These are phyloP conservation scores for Pneumocystis carinii DNA, from an alignment of 1,139 yeast species.

Conservation along the genomic window DNA sequence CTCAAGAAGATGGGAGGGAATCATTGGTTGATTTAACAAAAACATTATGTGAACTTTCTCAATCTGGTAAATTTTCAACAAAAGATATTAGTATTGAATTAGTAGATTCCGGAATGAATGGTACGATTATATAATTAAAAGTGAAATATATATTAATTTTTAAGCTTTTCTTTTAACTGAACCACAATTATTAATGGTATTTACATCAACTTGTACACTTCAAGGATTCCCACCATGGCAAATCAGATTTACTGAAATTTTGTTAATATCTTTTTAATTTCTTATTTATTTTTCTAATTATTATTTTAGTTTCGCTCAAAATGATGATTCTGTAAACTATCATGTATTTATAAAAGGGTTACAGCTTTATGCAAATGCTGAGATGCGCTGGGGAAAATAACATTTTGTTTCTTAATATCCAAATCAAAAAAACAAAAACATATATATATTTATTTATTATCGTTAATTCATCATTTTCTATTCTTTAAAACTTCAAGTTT, in stretches of 20 bases:
- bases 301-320: constrained; percentile 5
- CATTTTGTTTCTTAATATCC: too few species aligned
- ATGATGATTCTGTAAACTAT: neutral
- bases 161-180: constrained; percentile 64
- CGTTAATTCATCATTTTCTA: neutral
- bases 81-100: constrained; percentile 58
- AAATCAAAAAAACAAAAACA: too few species aligned
- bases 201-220: constrained; percentile 72
- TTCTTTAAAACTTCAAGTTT: neutral
- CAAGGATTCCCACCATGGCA: constrained; percentile 99
- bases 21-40: constrained; percentile 78
- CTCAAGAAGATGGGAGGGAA: constrained; percentile 74
- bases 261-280: constrained; percentile 18
- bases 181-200: constrained; percentile 73
- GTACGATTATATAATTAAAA: neutral
- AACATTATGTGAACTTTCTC: constrained; percentile 67
- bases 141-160: constrained; percentile 11
- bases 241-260: constrained; percentile 72
- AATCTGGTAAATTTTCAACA: constrained; percentile 43
- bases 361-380: constrained; percentile 5
- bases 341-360: constrained; percentile 2
- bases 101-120: constrained; percentile 51
- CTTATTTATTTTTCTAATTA: constrained; percentile 1
- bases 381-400: constrained; percentile 9
- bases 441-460: neutral